Percentiles rank a stretch among this genome's conserved stretches.
These are phyloP conservation scores for Leccinum longicurvipes DNA, from an alignment of 768 basidiomycete species.

Conservation along the genomic window DNA sequence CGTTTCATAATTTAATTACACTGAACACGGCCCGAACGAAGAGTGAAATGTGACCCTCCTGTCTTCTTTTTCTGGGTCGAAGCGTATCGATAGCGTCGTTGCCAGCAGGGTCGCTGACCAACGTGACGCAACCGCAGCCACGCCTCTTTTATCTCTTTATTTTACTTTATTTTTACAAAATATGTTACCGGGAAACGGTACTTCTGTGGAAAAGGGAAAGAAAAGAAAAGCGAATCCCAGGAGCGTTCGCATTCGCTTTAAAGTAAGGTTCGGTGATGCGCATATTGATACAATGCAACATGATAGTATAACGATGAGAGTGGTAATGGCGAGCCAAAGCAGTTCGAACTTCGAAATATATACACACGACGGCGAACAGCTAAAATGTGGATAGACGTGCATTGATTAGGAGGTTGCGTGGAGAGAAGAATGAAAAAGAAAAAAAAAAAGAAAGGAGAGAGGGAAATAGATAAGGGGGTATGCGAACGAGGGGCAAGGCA, in stretches of 20 bases:
- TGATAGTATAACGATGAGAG: conserved; percentile 15
- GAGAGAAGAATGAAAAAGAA: neutral
- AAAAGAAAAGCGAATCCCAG: neutral
- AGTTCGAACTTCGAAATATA: conserved; percentile 5
- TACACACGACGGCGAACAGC: conserved; percentile 10
- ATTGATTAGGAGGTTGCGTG: conserved; percentile 15
- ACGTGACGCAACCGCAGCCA: neutral
- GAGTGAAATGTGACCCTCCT: conserved; percentile 1
- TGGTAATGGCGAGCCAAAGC: neutral
- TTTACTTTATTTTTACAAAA: neutral
- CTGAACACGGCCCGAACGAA: neutral
- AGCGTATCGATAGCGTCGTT: conserved; percentile 3
- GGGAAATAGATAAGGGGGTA: conserved; percentile 16
- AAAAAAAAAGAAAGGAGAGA: neutral
- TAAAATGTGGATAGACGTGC: conserved; percentile 19
- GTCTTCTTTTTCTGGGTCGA: neutral
- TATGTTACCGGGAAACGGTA: conserved; percentile 9
- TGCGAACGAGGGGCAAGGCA: neutral
- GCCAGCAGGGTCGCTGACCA: conserved; percentile 11
- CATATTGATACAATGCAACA: conserved; percentile 22
- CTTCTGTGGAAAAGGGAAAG: neutral
- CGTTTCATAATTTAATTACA: conserved; percentile 9
- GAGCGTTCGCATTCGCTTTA: neutral
- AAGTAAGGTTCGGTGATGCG: neutral
- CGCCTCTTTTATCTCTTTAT: neutral